Conservation (phyloP, 225 moss, liverwort and hornwort species). For the Climacium dendroides region DNA sequence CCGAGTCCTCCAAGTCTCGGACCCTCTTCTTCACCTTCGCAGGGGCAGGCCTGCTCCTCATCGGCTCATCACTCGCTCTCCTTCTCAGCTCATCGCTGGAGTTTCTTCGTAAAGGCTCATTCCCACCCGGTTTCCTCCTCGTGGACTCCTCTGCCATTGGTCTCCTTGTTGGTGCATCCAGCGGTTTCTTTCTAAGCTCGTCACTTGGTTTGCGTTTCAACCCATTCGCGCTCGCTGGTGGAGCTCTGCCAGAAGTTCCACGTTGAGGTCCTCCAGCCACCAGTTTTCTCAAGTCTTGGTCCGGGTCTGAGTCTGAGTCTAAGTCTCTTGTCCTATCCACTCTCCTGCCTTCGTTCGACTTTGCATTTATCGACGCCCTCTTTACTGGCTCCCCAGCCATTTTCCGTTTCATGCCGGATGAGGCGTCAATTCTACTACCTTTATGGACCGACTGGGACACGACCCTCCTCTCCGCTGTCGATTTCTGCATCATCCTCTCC, state of each 20-base stretch:
- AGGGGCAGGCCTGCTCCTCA: constrained; percentile 1
- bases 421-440: background rate
- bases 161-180: background rate
- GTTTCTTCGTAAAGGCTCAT: background rate
- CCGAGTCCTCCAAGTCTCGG: constrained; percentile 7
- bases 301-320: constrained; percentile 6
- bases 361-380: constrained; percentile 14
- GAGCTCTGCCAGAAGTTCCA: background rate
- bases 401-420: constrained; percentile 25
- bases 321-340: constrained; percentile 23
- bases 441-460: constrained; percentile 12
- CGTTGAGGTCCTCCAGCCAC: constrained; percentile 22
- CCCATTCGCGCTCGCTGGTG: background rate
- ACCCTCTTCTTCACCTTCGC: constrained; percentile 23
- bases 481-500: constrained; percentile 24
- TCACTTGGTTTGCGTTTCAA: constrained; percentile 20
- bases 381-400: constrained; percentile 19
- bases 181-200: constrained; percentile 8
- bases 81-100: background rate
- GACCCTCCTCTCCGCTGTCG: constrained; percentile 3
- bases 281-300: constrained; percentile 20
- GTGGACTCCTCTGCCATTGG: background rate
- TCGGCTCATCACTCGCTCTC: background rate
- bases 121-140: constrained; percentile 4
- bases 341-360: constrained; percentile 33